Conservation (phyloP, 108 stramenopile species). For the Fragilaria crotonensis region DNA sequence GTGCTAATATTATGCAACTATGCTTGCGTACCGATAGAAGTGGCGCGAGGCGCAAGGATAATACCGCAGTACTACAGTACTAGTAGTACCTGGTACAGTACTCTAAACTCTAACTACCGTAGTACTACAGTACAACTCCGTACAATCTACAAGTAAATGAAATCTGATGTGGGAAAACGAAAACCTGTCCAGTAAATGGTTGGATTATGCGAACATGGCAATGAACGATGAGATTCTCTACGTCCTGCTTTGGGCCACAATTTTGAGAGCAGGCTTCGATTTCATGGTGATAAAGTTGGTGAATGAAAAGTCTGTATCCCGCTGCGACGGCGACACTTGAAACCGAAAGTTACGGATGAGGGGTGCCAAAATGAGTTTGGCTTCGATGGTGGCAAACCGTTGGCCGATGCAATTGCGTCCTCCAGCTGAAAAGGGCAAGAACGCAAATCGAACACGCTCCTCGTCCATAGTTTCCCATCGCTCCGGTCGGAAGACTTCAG, state of each 20-base stretch:
- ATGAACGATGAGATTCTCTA: no score
- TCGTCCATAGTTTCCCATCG: slow-evolving; percentile 39
- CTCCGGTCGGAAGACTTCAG: slow-evolving; percentile 50
- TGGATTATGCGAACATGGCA: no score
- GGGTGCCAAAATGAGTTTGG: slow-evolving; percentile 51
- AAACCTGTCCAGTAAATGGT: no score
- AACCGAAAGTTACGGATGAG: slow-evolving; percentile 35
- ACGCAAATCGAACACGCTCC: slow-evolving; percentile 34
- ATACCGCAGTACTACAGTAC: no score
- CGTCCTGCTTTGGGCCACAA: slow-evolving; percentile 13
- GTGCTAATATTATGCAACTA: no score
- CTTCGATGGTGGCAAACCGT: slow-evolving; percentile 53
- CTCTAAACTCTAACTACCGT: no score
- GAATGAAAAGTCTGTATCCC: slow-evolving; percentile 25
- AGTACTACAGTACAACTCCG: no score
- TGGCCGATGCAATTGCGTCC: slow-evolving; percentile 53
- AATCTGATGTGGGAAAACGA: no score
- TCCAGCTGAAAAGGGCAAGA: slow-evolving; percentile 58
- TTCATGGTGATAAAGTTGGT: slow-evolving; percentile 37
- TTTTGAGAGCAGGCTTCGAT: slow-evolving; percentile 35
- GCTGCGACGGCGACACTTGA: slow-evolving; percentile 26
- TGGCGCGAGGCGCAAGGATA: no score
- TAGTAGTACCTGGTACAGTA: no score
- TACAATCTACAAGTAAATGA: no score
- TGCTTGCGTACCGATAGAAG: no score